These are phyloP conservation scores for Friedmanniomyces simplex DNA, from an alignment of 495 filamentous ascomycete species.

Conservation along the genomic window DNA sequence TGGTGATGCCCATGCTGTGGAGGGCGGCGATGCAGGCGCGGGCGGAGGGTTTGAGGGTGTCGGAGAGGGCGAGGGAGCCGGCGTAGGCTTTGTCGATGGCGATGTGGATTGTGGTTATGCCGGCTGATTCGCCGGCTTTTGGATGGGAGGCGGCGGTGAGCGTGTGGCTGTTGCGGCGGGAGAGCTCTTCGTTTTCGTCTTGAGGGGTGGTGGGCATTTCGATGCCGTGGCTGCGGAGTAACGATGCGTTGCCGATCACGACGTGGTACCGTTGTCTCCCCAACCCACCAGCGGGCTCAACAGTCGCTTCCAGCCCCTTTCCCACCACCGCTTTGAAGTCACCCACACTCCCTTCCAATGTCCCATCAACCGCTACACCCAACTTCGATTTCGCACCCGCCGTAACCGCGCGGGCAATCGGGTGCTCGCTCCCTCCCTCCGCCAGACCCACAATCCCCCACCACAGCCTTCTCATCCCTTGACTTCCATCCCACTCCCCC, in stretches of 20 bases:
- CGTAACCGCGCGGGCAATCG: slow-evolving; percentile 78
- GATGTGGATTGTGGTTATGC: slow-evolving; percentile 82
- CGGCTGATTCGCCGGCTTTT: slow-evolving; percentile 32
- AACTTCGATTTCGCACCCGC: slow-evolving; percentile 61
- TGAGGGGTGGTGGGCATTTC: slow-evolving; percentile 52
- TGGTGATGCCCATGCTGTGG: slow-evolving; percentile 69
- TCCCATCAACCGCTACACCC: slow-evolving; percentile 57
- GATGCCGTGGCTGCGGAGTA: slow-evolving; percentile 59
- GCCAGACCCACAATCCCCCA: slow-evolving; percentile 89
- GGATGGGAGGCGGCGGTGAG: slow-evolving; percentile 28
- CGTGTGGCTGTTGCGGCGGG: slow-evolving; percentile 35
- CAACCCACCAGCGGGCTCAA: slow-evolving; percentile 60
- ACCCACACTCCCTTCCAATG: slow-evolving; percentile 68
- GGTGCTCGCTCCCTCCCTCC: slow-evolving; percentile 91
- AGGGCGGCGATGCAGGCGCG: slow-evolving; percentile 76
- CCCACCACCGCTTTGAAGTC: slow-evolving; percentile 80
- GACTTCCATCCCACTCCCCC: slow-evolving; percentile 55
- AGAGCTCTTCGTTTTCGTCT: slow-evolving; percentile 17
- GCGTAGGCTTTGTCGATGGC: slow-evolving; percentile 73
- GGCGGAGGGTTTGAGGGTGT: slow-evolving; percentile 82
- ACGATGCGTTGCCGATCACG: slow-evolving; percentile 70
- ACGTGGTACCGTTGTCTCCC: slow-evolving; percentile 64
- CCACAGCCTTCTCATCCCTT: slow-evolving; percentile 68
- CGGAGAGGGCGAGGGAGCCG: slow-evolving; percentile 71
- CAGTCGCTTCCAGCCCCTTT: slow-evolving; percentile 69